Evolutionary conservation across 345 rosid genomes (phyloP).

Genomic region (Pugionium dolabratum): DNA sequence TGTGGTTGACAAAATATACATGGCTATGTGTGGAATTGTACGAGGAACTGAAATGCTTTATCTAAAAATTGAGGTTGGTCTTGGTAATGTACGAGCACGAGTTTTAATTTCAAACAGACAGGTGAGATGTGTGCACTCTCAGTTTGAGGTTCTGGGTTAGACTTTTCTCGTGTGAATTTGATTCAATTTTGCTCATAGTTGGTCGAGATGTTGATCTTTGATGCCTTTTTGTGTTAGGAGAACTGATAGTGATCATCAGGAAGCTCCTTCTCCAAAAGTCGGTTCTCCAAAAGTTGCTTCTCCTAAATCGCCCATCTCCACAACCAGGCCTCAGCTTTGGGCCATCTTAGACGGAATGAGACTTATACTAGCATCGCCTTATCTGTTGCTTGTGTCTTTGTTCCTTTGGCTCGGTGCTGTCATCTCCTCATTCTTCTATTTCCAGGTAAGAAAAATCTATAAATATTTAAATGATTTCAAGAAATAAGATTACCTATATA

Average conservation of each 20-base stretch:
- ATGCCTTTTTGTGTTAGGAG: conserved; percentile 47
- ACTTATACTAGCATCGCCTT: conserved; percentile 75
- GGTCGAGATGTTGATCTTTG: conserved; percentile 22
- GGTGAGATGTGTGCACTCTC: not conserved
- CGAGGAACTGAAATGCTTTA: not conserved
- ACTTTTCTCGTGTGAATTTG: conserved; percentile 10
- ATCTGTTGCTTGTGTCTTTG: conserved; percentile 71
- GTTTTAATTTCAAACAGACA: not conserved
- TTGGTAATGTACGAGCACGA: conserved; percentile 8
- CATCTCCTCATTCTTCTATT: conserved; percentile 92
- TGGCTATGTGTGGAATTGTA: conserved; percentile 1
- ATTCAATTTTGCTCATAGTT: conserved; percentile 7
- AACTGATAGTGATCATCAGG: conserved; percentile 48
- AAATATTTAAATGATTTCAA: not conserved
- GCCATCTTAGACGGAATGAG: conserved; percentile 79
- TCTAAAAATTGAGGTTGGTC: conserved; percentile 13
- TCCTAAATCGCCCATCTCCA: conserved; percentile 52
- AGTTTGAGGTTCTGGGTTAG: conserved; percentile 1
- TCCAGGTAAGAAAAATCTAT: conserved; percentile 59
- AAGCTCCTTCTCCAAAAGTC: conserved; percentile 40
- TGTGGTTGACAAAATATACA: not conserved
- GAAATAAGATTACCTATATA: not conserved
- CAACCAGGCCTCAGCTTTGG: conserved; percentile 59
- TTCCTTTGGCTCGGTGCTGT: conserved; percentile 97
- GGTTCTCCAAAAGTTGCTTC: conserved; percentile 40